Base-by-base conservation (phyloP, 2,329 filamentous ascomycete species). In the Pleoardoris graminearum region DNA sequence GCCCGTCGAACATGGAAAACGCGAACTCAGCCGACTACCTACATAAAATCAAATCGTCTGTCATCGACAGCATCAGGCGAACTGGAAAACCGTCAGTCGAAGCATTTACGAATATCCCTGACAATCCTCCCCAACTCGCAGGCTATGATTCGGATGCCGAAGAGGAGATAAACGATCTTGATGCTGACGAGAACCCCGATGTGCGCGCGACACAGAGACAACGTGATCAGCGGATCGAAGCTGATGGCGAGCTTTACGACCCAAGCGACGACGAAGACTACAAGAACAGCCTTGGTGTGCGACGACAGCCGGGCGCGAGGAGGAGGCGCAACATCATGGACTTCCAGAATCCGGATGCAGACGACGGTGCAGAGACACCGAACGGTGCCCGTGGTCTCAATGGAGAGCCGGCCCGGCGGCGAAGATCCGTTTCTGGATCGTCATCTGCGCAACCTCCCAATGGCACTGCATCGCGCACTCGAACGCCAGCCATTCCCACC, bases 261-360 rank as follows among this genome's bases (percentile, higher is more conserved):
- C 89, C 91, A 53, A 89, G 94, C 37, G 95, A 90, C 58, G 91
- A 96, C 54, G 93, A 97, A 63, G 91, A 96, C 10, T 84, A 91
- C 73, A 83, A 83, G 36, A 79, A 79, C 36, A 81, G 82, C 32
- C 90, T 94, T 60, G 93, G 91, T 14, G 82, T 91, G 35, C 86
- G 83, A 46, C 73, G 74, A 41, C 82, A 85, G 60, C 77, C 79
- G 0, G 76, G 76, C 32, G 66, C 63, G 16, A 67, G 74, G 45
- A 78, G 79, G 58, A 72, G 80, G 55, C 76, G 82, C 43, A 83
- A 86, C 53, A 85, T 87, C 50, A 82, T 82, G 72, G 85, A 86
- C 60, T 82, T 81, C 65, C 77, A 79, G 47, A 85, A 86, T 56
- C 75, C 83, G 1, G 76, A 85, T 46, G 70, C 71, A 16, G 67